These are phyloP conservation scores for Thalassiosira exigua DNA, from an alignment of 352 stramenopile genomes.

Conservation along the genomic window DNA sequence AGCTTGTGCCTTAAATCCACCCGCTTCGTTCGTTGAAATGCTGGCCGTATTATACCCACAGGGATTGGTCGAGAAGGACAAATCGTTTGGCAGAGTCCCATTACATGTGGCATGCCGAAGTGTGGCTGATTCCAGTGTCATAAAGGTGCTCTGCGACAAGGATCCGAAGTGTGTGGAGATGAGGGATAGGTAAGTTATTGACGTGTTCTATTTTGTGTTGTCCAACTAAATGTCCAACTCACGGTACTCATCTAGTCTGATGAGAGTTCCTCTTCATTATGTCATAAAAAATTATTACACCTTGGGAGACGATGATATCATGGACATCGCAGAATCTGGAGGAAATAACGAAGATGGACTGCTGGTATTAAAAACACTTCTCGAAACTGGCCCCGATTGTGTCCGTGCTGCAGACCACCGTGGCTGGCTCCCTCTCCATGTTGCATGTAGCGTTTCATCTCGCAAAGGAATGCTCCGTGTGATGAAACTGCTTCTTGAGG, in stretches of 20 bases:
- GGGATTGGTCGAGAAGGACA: conserved; percentile 43
- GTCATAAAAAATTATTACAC: conserved; percentile 48
- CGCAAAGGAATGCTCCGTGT: conserved; percentile 36
- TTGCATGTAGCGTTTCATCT: conserved; percentile 44
- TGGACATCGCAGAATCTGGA: conserved; percentile 7
- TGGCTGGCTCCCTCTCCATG: conserved; percentile 50
- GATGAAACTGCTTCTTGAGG: conserved; percentile 32
- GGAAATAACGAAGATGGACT: conserved; percentile 27
- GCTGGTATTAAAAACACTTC: conserved; percentile 22
- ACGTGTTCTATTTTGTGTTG: neutral
- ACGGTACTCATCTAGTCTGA: conserved; percentile 20
- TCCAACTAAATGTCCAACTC: neutral
- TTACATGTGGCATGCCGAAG: conserved; percentile 47
- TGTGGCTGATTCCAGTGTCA: conserved; percentile 45
- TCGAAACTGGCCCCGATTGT: conserved; percentile 37
- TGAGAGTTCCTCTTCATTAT: conserved; percentile 46
- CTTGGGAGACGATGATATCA: conserved; percentile 27
- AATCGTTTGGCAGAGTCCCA: conserved; percentile 39
- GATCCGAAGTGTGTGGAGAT: conserved; percentile 42
- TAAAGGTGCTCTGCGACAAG: conserved; percentile 36
- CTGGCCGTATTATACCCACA: conserved; percentile 29
- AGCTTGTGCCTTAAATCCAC: conserved; percentile 37
- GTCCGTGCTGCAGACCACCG: conserved; percentile 42
- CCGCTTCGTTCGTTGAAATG: conserved; percentile 33
- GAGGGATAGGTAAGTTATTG: conserved; percentile 27